A percentile compares a stretch with the other conserved stretches of the same genome.
Evolutionary conservation across 495 filamentous ascomycete species (phyloP).

Genomic region (Aspergillus nanangensis): DNA sequence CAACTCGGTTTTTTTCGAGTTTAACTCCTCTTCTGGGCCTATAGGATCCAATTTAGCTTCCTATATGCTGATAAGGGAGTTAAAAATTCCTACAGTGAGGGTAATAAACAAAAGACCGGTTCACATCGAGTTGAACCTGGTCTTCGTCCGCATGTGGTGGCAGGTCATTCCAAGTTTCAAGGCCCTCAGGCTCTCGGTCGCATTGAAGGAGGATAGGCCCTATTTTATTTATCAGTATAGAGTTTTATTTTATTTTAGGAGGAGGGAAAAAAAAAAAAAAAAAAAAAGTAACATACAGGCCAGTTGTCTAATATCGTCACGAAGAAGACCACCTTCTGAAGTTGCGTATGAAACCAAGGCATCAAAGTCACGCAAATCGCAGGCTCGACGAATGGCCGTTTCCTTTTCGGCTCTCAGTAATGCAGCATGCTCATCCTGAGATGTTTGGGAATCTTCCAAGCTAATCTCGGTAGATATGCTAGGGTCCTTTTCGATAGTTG

Average conservation of each 20-base stretch:
- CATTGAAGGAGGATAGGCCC: conserved; percentile 80
- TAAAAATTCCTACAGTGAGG: conserved; percentile 59
- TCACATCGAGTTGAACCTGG: conserved; percentile 86
- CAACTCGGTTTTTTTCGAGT: conserved; percentile 63
- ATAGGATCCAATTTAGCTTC: conserved; percentile 6
- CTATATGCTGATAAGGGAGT: too few relatives aligned
- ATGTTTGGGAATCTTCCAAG: background rate
- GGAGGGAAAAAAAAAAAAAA: too few relatives aligned
- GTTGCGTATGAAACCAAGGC: conserved; percentile 63
- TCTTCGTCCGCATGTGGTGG: conserved; percentile 75
- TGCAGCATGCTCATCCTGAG: conserved; percentile 2
- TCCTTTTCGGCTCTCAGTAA: conserved; percentile 21
- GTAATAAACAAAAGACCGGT: conserved; percentile 97
- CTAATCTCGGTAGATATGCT: background rate
- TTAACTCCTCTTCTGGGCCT: conserved; percentile 54
- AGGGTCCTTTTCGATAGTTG: too few relatives aligned
- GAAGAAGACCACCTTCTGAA: conserved; percentile 69
- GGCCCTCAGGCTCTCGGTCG: conserved; percentile 16
- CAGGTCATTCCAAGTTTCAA: conserved; percentile 48
- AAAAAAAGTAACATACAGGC: conserved; percentile 69
- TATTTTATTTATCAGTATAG: conserved; percentile 26
- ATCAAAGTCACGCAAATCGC: conserved; percentile 56
- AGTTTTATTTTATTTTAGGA: conserved; percentile 1
- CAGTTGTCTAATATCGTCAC: conserved; percentile 71
- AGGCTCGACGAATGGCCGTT: conserved; percentile 61